Evolutionary conservation across 1,284 basidiomycete genomes (phyloP), one percentile per base, ranked within the genome.

Genomic region (Marasmius sp.): DNA sequence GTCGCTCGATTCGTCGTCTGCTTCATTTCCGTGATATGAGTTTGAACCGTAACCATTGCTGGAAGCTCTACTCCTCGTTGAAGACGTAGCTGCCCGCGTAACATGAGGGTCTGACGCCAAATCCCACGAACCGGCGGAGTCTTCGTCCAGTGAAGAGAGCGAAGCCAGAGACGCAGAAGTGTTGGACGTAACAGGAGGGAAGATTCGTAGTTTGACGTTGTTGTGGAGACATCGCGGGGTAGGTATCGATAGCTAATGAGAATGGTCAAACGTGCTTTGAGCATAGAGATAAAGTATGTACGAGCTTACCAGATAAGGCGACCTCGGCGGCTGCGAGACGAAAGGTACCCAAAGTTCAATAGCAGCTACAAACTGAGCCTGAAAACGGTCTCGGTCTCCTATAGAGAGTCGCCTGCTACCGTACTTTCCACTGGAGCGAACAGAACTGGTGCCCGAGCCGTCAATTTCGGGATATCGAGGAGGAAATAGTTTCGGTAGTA

Each of bases 1-100:
- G 69, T 92, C 91, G 45, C 88, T 91, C 2, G 88, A 88, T 69
- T 93, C 91, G 67, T 93, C 91, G 64, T 93, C 91, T 1, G 91
- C 52, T 54, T 54, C 91, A 70, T 91, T 86, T 66, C 88, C 81
- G 57, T 79, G 84, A 68, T 86, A 86, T 3, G 87, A 86, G 57
- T 80, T 80, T 0, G 82, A 74, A 38, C 89, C 84, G 10, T 81
- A 77, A 33, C 78, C 74, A 47, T 82, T 81, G 39, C 75, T 69
- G 1, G 79, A 74, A n/a, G 77, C 63, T 47, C 70, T 77, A 34
- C 20, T 54, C 14, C 52, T 54, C n/a, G 51, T 47, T 6, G 58
- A 49, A 14, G 54, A 53, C 27, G 45, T 55, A 11, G 58, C 36
- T n/a, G 36, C 27, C 22, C 87, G 85, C 8, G 88, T 85, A 57